phyloP scores from a whole-genome alignment of 23 red algal species.

The Cyanidiococcus yangmingshanensis region DNA sequence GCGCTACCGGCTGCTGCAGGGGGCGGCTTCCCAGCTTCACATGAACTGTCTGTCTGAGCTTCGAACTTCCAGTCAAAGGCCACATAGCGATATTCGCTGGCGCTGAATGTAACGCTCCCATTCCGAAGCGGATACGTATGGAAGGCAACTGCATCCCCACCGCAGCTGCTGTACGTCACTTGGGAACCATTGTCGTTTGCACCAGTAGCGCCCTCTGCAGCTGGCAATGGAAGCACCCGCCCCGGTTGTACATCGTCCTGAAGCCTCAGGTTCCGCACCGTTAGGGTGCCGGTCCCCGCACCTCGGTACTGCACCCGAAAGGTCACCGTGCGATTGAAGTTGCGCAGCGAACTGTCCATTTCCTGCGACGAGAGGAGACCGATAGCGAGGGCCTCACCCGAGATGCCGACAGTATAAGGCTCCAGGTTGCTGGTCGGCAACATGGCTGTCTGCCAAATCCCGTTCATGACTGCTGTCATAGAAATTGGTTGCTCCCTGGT shows the following conservation, averaged over 20 bases:
- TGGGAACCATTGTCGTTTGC: background rate
- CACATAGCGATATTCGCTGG: background rate
- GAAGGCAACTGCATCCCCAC: conserved; percentile 12
- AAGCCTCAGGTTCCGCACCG: conserved; percentile 8
- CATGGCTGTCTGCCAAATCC: background rate
- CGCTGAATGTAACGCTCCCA: background rate
- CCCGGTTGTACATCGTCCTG: background rate
- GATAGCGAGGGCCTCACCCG: background rate
- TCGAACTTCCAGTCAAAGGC: conserved; percentile 10
- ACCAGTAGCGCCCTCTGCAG: background rate
- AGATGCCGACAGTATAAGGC: background rate
- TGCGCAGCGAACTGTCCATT: background rate
- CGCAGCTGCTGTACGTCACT: background rate
- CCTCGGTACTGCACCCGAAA: conserved; percentile 20
- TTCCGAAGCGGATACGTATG: background rate
- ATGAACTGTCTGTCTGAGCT: background rate
- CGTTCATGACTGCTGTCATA: background rate
- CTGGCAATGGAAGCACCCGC: background rate
- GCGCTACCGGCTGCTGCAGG: background rate
- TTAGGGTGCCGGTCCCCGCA: background rate
- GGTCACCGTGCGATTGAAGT: conserved; percentile 12
- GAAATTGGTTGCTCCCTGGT: background rate
- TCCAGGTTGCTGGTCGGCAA: conserved; percentile 1
- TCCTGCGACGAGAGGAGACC: background rate
- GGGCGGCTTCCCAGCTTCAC: background rate